phyloP scores from a whole-genome alignment of 2,329 filamentous ascomycete genomes.

The Pleomassaria siparia region DNA sequence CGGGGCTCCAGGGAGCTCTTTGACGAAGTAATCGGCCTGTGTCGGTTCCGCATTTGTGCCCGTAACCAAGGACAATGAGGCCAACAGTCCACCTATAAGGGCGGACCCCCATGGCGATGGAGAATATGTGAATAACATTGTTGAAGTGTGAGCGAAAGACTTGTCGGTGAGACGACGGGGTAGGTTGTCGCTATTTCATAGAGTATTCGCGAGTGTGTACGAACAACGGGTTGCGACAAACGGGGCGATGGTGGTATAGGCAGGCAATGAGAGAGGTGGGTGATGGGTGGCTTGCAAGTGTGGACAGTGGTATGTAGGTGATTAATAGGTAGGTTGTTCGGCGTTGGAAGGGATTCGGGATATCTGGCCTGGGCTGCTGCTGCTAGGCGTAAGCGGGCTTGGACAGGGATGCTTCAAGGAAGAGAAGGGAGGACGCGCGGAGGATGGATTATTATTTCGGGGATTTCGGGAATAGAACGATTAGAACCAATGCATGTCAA shows the following conservation, averaged over 20 bases:
- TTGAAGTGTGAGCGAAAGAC: constrained; percentile 10
- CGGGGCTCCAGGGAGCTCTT: constrained; percentile 80
- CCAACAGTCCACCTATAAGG: constrained; percentile 33
- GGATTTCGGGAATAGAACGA: not conserved
- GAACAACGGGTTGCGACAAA: not conserved
- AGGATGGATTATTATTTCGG: not conserved
- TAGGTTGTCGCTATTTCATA: constrained; percentile 40
- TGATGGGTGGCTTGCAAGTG: no score
- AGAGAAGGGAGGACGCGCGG: not conserved
- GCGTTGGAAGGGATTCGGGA: not conserved
- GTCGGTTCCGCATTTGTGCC: constrained; percentile 52
- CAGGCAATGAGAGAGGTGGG: no score
- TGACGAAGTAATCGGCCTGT: constrained; percentile 88
- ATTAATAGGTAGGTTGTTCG: not conserved
- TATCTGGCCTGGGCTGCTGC: constrained; percentile 2
- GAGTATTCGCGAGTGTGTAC: constrained; percentile 8
- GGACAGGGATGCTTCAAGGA: not conserved
- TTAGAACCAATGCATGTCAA: no score
- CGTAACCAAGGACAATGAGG: constrained; percentile 36
- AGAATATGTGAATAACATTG: constrained; percentile 22
- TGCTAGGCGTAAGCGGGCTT: not conserved
- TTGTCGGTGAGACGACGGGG: constrained; percentile 22
- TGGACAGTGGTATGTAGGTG: no score
- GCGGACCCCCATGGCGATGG: constrained; percentile 36
- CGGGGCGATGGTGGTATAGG: no score